phyloP scores from a whole-genome alignment of 805 yeast species.

The Lachancea sp. region DNA sequence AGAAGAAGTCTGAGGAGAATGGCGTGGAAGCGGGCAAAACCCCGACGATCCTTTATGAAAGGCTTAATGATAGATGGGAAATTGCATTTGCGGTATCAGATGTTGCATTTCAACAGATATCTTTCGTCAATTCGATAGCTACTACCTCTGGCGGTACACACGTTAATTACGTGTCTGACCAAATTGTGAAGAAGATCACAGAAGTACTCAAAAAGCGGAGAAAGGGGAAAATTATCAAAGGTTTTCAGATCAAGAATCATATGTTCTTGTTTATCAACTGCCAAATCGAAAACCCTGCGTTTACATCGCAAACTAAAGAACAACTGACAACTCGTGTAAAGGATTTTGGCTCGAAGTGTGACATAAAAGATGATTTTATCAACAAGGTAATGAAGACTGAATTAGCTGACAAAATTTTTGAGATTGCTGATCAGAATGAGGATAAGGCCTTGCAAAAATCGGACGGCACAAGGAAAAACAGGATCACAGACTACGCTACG shows the following conservation, averaged over 20 bases:
- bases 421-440: conserved; percentile 82
- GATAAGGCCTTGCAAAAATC: conserved; percentile 80
- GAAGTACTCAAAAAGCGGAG: conserved; percentile 60
- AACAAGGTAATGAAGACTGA: conserved; percentile 60
- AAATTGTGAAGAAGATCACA: conserved; percentile 68
- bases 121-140: conserved; percentile 96
- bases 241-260: conserved; percentile 82
- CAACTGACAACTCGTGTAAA: conserved; percentile 83
- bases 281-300: conserved; percentile 92
- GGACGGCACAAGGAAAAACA: conserved; percentile 77
- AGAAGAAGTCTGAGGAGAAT: conserved; percentile 25
- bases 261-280: conserved; percentile 90
- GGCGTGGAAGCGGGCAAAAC: conserved; percentile 27
- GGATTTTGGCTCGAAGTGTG: conserved; percentile 83
- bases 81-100: conserved; percentile 91
- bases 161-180: conserved; percentile 78
- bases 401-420: conserved; percentile 57
- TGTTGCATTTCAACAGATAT: conserved; percentile 84
- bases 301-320: conserved; percentile 96
- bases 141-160: conserved; percentile 97
- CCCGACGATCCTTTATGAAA: conserved; percentile 70
- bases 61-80: conserved; percentile 88
- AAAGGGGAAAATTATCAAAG: conserved; percentile 62
- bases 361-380: conserved; percentile 71
- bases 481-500: conserved; percentile 85